Conservation (phyloP, 2,329 filamentous ascomycete species). For the Aspergillus sclerotialis region DNA sequence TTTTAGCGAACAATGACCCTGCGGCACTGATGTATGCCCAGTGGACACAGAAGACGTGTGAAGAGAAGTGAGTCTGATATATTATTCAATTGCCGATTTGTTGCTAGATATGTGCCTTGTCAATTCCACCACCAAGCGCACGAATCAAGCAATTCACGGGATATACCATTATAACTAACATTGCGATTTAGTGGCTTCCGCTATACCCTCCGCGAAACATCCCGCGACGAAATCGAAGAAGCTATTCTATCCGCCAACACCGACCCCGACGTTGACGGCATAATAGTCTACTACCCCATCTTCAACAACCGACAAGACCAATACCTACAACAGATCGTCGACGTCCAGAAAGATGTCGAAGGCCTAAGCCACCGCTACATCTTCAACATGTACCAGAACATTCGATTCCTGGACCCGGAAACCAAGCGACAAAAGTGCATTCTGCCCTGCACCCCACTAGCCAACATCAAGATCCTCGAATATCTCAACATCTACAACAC, state of each 20-base stretch:
- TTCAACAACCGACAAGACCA: conserved; percentile 86
- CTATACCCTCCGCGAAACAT: conserved; percentile 76
- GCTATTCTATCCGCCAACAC: conserved; percentile 77
- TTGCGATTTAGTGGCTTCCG: conserved; percentile 63
- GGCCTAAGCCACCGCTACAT: conserved; percentile 89
- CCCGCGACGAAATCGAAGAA: conserved; percentile 85
- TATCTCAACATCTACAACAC: conserved; percentile 95
- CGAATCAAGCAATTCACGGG: too few species aligned
- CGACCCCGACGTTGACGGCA: conserved; percentile 70
- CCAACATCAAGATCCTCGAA: conserved; percentile 94
- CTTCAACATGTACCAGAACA: conserved; percentile 99
- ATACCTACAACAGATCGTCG: conserved; percentile 92
- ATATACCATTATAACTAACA: conserved; percentile 14
- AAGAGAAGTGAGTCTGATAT: conserved; percentile 93
- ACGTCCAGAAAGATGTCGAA: conserved; percentile 88
- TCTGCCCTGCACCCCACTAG: conserved; percentile 89
- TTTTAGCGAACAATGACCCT: conserved; percentile 86
- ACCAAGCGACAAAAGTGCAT: conserved; percentile 73
- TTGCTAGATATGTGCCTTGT: too few species aligned
- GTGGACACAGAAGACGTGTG: conserved; percentile 93
- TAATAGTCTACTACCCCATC: conserved; percentile 98
- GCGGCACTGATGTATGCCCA: conserved; percentile 90
- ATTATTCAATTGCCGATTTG: too few species aligned
- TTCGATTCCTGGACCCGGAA: conserved; percentile 76
- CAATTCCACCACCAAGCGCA: too few species aligned